Evolutionary conservation across 2,329 filamentous ascomycete species (phyloP), one percentile per base, ranked within the genome.

Genomic region (Sordariomycetes sp.): DNA sequence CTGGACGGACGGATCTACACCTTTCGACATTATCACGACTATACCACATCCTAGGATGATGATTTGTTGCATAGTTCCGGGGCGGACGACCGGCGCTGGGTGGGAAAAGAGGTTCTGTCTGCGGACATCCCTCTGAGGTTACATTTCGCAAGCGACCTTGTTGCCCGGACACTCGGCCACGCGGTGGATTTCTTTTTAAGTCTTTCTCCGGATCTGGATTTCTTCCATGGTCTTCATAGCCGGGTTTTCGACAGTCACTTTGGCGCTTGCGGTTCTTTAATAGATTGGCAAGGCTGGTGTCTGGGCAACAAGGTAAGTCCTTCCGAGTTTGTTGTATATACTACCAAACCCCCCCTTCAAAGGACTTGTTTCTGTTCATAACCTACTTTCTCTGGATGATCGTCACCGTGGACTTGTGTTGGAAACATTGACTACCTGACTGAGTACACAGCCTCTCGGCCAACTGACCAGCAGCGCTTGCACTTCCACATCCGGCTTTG

Each of bases 251-350:
- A 30, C 29, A 37, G 34, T 21, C 40, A 36, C 28, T 30, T 28
- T 32, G 27, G 30, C 26, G 24, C 35, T 30, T 26, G 28, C 26
- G 34, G 38, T 42, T 40, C 44, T 37, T 43, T 50, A 46, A 50
- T 51, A 48, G 38, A 52, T 45, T 46, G 45, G 44, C 42, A 46
- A 43, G 45, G 55, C 53, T 50, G 48, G 52, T 48, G 53, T 62
- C 63, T 53, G 63, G 67, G 66, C 66, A 70, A 66, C 65, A 60
- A 65, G 66, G 66, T 70, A 58, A 69, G 66, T 62, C 47, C 49
- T 55, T 16, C 21, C 54, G 53, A 61, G 60, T 62, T 61, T 70
- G 66, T 70, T 70, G 66, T 70, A 69, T 63, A 68, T 70, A 66
- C 59, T 56, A 55, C 55, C 59, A 58, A 64, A 58, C 51, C 55